Conservation (phyloP, 768 basidiomycete genomes). For the Russula emetica region DNA sequence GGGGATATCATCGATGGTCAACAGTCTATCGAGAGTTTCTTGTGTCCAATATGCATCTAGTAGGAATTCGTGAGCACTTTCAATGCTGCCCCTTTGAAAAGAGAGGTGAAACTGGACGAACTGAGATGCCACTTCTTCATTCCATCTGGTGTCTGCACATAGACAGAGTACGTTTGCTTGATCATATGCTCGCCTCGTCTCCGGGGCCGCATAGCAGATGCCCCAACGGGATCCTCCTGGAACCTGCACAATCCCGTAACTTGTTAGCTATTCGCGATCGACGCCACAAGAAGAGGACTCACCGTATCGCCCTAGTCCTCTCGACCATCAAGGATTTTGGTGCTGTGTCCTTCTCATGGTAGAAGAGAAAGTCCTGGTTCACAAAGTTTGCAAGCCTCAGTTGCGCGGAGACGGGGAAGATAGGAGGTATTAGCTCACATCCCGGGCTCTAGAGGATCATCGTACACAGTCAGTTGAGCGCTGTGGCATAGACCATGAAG, state of each 20-base stretch:
- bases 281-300: neutral
- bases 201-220: slow-evolving; percentile 25
- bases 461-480: neutral
- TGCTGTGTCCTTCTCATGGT: slow-evolving; percentile 39
- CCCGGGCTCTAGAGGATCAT: slow-evolving; percentile 15
- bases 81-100: neutral
- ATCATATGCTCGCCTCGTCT: slow-evolving; percentile 31
- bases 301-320: slow-evolving; percentile 30
- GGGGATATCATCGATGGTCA: slow-evolving; percentile 56
- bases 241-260: slow-evolving; percentile 23
- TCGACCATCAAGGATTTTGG: slow-evolving; percentile 31
- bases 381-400: neutral
- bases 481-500: neutral
- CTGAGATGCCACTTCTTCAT: slow-evolving; percentile 40
- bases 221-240: slow-evolving; percentile 28
- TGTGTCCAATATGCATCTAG: slow-evolving; percentile 76
- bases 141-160: slow-evolving; percentile 33
- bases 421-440: slow-evolving; percentile 15
- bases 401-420: slow-evolving; percentile 6
- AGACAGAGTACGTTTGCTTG: slow-evolving; percentile 42
- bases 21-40: slow-evolving; percentile 52
- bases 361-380: slow-evolving; percentile 39
- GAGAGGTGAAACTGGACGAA: slow-evolving; percentile 25
- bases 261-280: neutral
- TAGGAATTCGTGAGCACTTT: slow-evolving; percentile 31